phyloP scores from a whole-genome alignment of 306 rosid genomes.

The Mimosa bimucronata region DNA sequence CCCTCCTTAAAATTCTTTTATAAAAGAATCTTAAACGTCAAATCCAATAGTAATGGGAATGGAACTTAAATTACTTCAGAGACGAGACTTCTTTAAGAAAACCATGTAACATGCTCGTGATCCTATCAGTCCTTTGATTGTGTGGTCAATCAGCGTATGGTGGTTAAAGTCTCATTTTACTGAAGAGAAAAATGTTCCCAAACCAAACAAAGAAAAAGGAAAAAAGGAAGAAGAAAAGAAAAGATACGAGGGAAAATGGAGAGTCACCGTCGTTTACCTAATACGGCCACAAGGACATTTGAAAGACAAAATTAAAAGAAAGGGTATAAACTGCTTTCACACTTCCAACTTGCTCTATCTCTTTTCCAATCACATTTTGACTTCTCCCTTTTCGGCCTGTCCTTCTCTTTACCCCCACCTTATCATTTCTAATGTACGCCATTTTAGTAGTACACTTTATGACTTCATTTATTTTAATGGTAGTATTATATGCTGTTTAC shows the following conservation, averaged over 20 bases:
- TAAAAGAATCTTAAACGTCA: neutral
- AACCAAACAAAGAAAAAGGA: neutral
- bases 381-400: neutral
- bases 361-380: neutral
- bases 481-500: too few relatives aligned
- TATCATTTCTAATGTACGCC: too few relatives aligned
- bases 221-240: too few relatives aligned
- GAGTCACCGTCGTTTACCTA: conserved; percentile 16
- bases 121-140: neutral
- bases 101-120: too few relatives aligned
- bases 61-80: neutral
- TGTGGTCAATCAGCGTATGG: neutral
- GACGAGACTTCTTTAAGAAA: neutral
- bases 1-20: neutral
- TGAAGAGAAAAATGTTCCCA: neutral
- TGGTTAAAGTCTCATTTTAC: neutral
- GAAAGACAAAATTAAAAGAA: neutral
- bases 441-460: too few relatives aligned
- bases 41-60: neutral
- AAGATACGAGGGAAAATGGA: neutral
- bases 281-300: neutral
- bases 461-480: too few relatives aligned
- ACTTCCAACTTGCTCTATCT: neutral
- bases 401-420: neutral
- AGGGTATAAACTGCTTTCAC: neutral